Conservation (phyloP, 371 early-diverging fungal species). For the Mortierella sp. region DNA sequence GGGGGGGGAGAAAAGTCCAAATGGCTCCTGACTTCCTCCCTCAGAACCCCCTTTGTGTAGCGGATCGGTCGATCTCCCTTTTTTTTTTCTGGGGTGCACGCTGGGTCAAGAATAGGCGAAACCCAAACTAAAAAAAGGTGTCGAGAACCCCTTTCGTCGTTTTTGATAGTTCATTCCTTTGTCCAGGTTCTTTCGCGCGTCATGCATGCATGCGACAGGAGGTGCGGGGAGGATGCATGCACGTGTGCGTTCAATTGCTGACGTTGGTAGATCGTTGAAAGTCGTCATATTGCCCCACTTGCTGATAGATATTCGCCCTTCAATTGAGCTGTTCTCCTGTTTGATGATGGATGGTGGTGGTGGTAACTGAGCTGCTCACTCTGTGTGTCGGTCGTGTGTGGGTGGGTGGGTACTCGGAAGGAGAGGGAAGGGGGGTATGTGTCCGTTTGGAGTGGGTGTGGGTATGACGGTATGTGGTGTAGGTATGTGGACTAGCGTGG, state of each 20-base stretch:
- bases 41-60: background rate
- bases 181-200: background rate
- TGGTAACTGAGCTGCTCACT: no score
- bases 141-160: background rate
- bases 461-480: no score
- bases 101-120: conserved; percentile 1
- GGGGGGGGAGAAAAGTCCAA: no score
- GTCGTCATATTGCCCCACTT: background rate
- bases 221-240: background rate
- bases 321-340: background rate
- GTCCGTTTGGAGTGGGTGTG: no score
- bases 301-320: background rate
- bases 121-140: background rate
- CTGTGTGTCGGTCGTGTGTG: no score
- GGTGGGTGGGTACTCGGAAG: no score
- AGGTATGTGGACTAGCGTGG: no score
- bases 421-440: no score
- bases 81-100: background rate
- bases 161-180: conserved; percentile 1
- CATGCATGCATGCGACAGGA: conserved; percentile 7
- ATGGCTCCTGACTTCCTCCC: no score
- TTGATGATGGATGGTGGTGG: no score
- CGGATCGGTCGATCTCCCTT: background rate
- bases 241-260: background rate
- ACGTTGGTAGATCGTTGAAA: background rate